Evolutionary conservation across 2,329 filamentous ascomycete genomes (phyloP).

Genomic region (Cytospora piceicola): DNA sequence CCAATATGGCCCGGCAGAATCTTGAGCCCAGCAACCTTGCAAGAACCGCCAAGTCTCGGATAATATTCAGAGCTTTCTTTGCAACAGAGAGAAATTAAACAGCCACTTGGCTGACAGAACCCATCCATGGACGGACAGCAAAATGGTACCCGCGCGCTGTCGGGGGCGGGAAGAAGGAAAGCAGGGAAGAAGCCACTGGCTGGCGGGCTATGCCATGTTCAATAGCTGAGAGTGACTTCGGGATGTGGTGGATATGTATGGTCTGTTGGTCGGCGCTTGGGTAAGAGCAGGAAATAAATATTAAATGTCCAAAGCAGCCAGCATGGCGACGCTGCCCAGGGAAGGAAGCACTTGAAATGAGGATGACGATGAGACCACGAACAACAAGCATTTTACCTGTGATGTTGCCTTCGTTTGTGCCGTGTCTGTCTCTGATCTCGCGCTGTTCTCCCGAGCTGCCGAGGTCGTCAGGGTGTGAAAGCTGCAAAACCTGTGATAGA

Average conservation of each 20-base stretch:
- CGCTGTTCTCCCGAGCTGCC: too few species aligned
- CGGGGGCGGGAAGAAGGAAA: conserved; percentile 14
- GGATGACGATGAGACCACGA: too few species aligned
- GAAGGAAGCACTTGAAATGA: too few species aligned
- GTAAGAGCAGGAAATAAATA: neutral
- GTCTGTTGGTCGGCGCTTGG: conserved; percentile 11
- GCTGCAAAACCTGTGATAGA: too few species aligned
- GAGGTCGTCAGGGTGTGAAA: too few species aligned
- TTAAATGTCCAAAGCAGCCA: neutral
- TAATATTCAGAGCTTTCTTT: neutral
- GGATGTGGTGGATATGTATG: neutral
- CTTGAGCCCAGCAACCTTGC: conserved; percentile 3
- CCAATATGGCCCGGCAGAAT: conserved; percentile 1
- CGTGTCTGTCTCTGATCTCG: too few species aligned
- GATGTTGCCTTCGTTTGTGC: too few species aligned
- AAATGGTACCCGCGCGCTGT: conserved; percentile 18
- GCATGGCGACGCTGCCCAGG: too few species aligned
- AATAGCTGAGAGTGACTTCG: too few species aligned
- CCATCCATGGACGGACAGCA: too few species aligned
- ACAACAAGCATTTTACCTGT: too few species aligned
- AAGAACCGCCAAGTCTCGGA: neutral
- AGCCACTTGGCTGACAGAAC: conserved; percentile 20
- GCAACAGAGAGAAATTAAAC: neutral
- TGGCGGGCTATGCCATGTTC: neutral
- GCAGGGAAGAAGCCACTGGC: neutral